Base-by-base conservation (phyloP, 192 early-diverging fungal species). In the Linnemannia elongata region DNA sequence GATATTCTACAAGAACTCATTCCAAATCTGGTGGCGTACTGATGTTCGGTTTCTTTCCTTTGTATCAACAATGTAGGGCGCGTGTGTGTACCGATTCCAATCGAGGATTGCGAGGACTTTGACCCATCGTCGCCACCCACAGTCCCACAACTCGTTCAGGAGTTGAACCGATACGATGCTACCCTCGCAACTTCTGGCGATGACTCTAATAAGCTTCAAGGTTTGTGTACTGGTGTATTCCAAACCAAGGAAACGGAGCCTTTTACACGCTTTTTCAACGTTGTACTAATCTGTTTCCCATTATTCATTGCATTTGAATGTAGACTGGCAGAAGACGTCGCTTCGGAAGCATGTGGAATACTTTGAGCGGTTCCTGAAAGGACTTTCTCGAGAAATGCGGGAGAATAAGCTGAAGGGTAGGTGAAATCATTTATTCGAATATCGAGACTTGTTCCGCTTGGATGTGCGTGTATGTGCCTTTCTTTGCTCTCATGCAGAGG, bases 61-160 rank as follows among this genome's bases (percentile, higher is more conserved):
- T 41, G 72, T 33, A 6, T 41, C 44, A n/a, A 30, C 24, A 75
- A 5, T 15, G 27, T 77, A 96, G 95, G 94, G 38, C 91, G 94
- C 38, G 97, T 99, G 18, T 99, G 97, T 90, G 96, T 98, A n/a
- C 98, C 98, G 3, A 99, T 99, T 77, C 88, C 90, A 41, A 91
- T 93, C 4, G 91, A 93, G 68, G 87, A 85, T 22, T 97, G 96
- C 76, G 95, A 97, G 69, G 78, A 90, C 2, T 99, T 99, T 86
- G 92, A 99, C 78, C 98, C 98, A 36, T 87, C 94, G 20, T 79
- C 78, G 4, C 95, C 94, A 12, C 98, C 98, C 0, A 97, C 93
- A 1, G 76, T 99, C 42, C 72, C 88, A 18, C 87, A 90, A 55
- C 87, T 99, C 30, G 82, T 94, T 49, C 87, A 89, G 44, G 95